Base-by-base conservation (phyloP, 2,329 filamentous ascomycete species). In the Erysiphe pulchra region DNA sequence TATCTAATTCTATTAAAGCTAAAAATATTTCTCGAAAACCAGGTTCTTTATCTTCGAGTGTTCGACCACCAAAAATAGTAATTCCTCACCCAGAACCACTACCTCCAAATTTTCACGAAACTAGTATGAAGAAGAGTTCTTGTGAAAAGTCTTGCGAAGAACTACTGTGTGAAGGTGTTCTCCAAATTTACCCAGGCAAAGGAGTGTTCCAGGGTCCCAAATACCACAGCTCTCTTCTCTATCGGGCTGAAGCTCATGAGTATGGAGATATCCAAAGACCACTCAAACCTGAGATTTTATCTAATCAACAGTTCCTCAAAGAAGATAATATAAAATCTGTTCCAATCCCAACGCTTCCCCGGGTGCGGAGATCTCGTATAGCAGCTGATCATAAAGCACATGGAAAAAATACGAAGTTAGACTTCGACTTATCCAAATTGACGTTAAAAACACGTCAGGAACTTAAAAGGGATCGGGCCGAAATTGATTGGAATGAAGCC, bases 171-270 rank as follows among this genome's bases (percentile, higher is more conserved):
- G 56, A 55, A 4, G 53, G 58, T 0, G 62, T 67, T 47, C 58
- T 77, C 0, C 48, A 55, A 1, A 48, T 66, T 0, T 60, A 40
- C 28, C 45, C 45, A 65, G 45, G 55, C 58, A 0, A 63, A 71
- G 73, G 73, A 28, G 69, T 64, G 5, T 63, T 75, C 1, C 67
- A 77, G 52, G 74, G 73, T 1, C 65, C 66, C 0, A 57, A 59
- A 2, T 77, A 77, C 51, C 50, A 57, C 1, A 65, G 67, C 0
- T 49, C 49, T 4, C 59, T 60, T 1, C 56, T 73, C 2, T 74
- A 64, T 52, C 59, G 65, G 4, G 52, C 48, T 5, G 66, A 73
- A 6, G 64, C 64, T 1, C 73, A 77, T 50, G 50, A 63, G 2
- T 53, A 67, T 16, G 55, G 57, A 2, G 63, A 73, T 38, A 59